Conservation (phyloP, 169 alveolate genomes). For the Theileria equi region DNA sequence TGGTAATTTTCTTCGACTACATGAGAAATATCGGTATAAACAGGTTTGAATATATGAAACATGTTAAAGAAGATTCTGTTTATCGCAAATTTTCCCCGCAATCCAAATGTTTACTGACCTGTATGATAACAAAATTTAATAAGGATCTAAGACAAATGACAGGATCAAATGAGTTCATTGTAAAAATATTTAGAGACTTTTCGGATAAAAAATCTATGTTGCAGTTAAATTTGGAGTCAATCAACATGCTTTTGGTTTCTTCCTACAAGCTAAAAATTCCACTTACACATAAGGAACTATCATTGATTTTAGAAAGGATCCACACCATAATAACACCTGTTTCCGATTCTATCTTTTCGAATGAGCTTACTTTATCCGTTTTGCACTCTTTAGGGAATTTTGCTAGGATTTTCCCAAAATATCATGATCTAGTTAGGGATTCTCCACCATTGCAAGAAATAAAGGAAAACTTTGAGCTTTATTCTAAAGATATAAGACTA, state of each 20-base stretch:
- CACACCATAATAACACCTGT: conserved; percentile 2
- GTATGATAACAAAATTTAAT: conserved; percentile 40
- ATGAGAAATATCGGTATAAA: background rate
- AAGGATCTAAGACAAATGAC: conserved; percentile 10
- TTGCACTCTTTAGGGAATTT: conserved; percentile 48
- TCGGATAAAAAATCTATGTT: conserved; percentile 1
- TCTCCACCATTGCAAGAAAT: conserved; percentile 14
- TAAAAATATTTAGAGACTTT: conserved; percentile 27
- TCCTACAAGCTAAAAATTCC: conserved; percentile 47
- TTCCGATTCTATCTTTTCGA: background rate
- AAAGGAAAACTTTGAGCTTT: background rate
- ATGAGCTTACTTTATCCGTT: conserved; percentile 3
- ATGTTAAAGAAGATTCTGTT: background rate
- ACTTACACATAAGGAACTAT: conserved; percentile 22
- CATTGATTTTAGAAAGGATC: conserved; percentile 8
- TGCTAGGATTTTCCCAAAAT: conserved; percentile 20
- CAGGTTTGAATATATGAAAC: conserved; percentile 47
- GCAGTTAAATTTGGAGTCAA: conserved; percentile 46
- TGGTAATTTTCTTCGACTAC: conserved; percentile 17
- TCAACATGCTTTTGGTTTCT: conserved; percentile 58
- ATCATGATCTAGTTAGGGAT: conserved; percentile 3
- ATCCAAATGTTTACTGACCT: conserved; percentile 58
- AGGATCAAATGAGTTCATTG: conserved; percentile 17
- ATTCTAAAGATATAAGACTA: conserved; percentile 1
- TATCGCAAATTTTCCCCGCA: conserved; percentile 54